These are phyloP conservation scores for Paramyrothecium sp. DNA, from an alignment of 2,329 filamentous ascomycete genomes.

Conservation along the genomic window DNA sequence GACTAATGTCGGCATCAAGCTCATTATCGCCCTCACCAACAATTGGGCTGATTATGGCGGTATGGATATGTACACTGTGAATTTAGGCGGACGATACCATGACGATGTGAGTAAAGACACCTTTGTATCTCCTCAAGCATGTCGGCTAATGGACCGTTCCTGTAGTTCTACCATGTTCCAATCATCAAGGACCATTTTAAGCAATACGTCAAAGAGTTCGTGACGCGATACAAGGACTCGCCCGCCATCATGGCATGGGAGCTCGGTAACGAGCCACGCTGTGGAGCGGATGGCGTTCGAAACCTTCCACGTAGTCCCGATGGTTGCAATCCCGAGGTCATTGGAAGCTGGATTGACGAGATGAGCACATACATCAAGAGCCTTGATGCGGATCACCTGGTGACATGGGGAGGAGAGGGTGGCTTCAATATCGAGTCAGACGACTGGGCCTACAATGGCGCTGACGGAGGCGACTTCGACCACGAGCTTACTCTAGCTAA, in stretches of 20 bases:
- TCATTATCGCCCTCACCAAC: constrained; percentile 54
- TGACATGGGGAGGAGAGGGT: constrained; percentile 59
- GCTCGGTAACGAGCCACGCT: constrained; percentile 56
- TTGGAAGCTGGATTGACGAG: constrained; percentile 56
- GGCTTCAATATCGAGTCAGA: constrained; percentile 46
- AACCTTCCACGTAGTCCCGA: constrained; percentile 24
- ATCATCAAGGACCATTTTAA: constrained; percentile 15
- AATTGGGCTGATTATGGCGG: constrained; percentile 60
- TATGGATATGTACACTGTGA: constrained; percentile 59
- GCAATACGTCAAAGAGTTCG: constrained; percentile 41
- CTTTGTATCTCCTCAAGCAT: too few relatives aligned
- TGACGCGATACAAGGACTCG: constrained; percentile 43
- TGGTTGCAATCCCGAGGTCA: constrained; percentile 54
- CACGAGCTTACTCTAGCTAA: constrained; percentile 40
- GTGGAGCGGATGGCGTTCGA: constrained; percentile 25
- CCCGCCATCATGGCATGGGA: constrained; percentile 51
- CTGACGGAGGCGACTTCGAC: constrained; percentile 54
- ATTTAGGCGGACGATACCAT: constrained; percentile 49
- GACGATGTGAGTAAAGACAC: constrained; percentile 37
- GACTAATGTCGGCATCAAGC: constrained; percentile 46
- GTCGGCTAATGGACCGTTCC: too few relatives aligned
- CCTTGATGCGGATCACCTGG: constrained; percentile 59
- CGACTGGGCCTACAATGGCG: constrained; percentile 45
- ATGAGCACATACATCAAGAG: constrained; percentile 61
- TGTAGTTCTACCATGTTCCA: constrained; percentile 11